These are phyloP conservation scores for Scedosporium minutisporum DNA, from an alignment of 2,329 filamentous ascomycete species.

Conservation along the genomic window DNA sequence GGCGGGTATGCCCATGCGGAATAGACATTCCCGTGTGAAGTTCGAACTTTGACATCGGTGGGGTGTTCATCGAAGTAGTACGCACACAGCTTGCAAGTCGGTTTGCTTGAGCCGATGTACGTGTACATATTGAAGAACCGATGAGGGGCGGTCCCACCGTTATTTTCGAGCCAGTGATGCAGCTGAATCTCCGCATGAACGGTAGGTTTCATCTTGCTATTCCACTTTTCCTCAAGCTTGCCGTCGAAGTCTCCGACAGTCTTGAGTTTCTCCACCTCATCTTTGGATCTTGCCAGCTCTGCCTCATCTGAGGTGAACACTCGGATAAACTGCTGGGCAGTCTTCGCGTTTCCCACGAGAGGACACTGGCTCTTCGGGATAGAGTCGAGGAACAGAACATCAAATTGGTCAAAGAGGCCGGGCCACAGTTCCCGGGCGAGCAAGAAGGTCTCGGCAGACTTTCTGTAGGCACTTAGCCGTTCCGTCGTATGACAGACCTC, in stretches of 20 bases:
- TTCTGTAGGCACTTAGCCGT: conserved; percentile 16
- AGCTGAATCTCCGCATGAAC: conserved; percentile 27
- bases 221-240: conserved; percentile 12
- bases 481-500: conserved; percentile 19
- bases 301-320: conserved; percentile 11
- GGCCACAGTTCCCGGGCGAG: conserved; percentile 16
- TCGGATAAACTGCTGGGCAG: conserved; percentile 13
- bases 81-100: conserved; percentile 26
- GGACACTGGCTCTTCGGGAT: conserved; percentile 9
- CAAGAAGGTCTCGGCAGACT: conserved; percentile 12
- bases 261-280: conserved; percentile 14
- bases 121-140: conserved; percentile 21
- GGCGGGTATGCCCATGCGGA: conserved; percentile 27
- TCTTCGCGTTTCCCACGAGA: conserved; percentile 11
- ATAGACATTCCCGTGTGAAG: conserved; percentile 27
- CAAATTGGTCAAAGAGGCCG: conserved; percentile 20
- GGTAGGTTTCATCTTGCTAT: conserved; percentile 14
- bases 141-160: not conserved
- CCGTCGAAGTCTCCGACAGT: conserved; percentile 13
- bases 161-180: conserved; percentile 15
- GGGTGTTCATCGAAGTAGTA: conserved; percentile 24
- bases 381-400: conserved; percentile 18
- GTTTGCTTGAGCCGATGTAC: conserved; percentile 33
- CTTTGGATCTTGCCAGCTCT: conserved; percentile 5
- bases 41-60: conserved; percentile 17